phyloP scores from a whole-genome alignment of 208 protist species.

The Trypanosoma congolense region DNA sequence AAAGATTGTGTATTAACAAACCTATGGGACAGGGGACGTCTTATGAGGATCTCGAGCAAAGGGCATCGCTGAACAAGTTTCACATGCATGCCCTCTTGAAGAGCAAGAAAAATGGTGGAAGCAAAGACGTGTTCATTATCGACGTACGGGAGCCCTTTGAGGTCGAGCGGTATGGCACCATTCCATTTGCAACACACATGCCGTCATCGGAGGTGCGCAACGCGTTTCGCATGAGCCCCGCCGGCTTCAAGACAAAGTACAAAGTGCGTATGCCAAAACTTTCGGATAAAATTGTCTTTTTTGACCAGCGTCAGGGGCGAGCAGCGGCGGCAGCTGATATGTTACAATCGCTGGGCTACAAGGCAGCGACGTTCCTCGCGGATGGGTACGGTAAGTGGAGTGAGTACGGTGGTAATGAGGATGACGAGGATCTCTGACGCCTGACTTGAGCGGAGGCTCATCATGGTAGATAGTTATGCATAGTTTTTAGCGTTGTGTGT shows the following conservation, averaged over 20 bases:
- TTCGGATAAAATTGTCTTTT: constrained; percentile 50
- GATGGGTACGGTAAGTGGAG: constrained; percentile 36
- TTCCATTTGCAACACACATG: constrained; percentile 51
- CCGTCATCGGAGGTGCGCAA: constrained; percentile 39
- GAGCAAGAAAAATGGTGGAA: constrained; percentile 33
- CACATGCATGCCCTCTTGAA: constrained; percentile 55
- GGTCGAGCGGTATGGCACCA: constrained; percentile 29
- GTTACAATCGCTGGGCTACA: constrained; percentile 29
- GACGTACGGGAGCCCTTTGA: constrained; percentile 63
- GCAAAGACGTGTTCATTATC: constrained; percentile 39
- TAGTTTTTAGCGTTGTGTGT: no score
- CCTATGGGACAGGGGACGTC: constrained; percentile 15
- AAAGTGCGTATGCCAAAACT: constrained; percentile 40
- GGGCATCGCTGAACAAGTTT: constrained; percentile 24
- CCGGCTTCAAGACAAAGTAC: constrained; percentile 48
- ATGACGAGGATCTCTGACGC: constrained; percentile 58
- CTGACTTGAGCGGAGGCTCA: no score
- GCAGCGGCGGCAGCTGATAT: constrained; percentile 27
- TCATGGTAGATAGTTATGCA: no score
- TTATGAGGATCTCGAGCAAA: constrained; percentile 7
- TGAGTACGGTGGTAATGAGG: constrained; percentile 22
- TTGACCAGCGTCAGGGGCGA: constrained; percentile 36
- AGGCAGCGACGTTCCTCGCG: constrained; percentile 23
- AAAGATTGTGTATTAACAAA: neutral
- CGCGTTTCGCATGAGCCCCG: constrained; percentile 38